Percentiles rank a stretch among this genome's conserved stretches.
These are phyloP conservation scores for Barnettozyma botsteinii DNA, from an alignment of 805 yeast genomes.

Conservation along the genomic window DNA sequence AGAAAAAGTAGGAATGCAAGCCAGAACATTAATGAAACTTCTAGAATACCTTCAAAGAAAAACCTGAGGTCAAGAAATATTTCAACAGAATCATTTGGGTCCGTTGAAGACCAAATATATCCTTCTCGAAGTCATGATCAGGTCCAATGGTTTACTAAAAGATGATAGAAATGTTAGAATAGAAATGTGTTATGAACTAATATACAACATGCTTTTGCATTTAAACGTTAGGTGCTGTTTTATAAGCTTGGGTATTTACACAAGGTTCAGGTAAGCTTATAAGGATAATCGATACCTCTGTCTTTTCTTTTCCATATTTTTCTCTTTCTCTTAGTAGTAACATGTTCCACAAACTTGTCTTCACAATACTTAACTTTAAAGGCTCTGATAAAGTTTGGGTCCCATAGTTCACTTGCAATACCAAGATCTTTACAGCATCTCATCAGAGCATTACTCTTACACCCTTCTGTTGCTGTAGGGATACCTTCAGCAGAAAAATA, in stretches of 20 bases:
- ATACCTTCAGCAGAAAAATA: conserved; percentile 81
- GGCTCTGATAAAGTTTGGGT: conserved; percentile 76
- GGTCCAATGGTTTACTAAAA: background rate
- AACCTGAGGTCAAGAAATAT: conserved; percentile 5
- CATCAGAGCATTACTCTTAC: conserved; percentile 95
- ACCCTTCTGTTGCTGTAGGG: conserved; percentile 96
- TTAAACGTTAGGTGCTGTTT: no score
- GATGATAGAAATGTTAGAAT: no score
- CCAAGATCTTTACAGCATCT: conserved; percentile 97
- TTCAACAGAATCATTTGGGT: conserved; percentile 2
- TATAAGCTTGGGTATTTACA: background rate
- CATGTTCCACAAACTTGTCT: conserved; percentile 81
- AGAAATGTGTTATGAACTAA: background rate
- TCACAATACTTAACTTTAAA: conserved; percentile 67
- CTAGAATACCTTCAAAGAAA: background rate
- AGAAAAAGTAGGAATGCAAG: conserved; percentile 2
- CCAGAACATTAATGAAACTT: background rate
- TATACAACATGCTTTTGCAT: no score
- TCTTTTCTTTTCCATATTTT: conserved; percentile 90
- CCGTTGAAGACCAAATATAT: background rate
- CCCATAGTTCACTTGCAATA: conserved; percentile 96
- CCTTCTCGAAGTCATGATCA: background rate
- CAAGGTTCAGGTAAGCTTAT: conserved; percentile 35
- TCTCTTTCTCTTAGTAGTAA: conserved; percentile 75
- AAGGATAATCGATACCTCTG: conserved; percentile 81